Percentiles rank a stretch among this genome's conserved stretches.
These are phyloP conservation scores for Litsea cubeba DNA, from an alignment of 164 flowering plant species.

Conservation along the genomic window DNA sequence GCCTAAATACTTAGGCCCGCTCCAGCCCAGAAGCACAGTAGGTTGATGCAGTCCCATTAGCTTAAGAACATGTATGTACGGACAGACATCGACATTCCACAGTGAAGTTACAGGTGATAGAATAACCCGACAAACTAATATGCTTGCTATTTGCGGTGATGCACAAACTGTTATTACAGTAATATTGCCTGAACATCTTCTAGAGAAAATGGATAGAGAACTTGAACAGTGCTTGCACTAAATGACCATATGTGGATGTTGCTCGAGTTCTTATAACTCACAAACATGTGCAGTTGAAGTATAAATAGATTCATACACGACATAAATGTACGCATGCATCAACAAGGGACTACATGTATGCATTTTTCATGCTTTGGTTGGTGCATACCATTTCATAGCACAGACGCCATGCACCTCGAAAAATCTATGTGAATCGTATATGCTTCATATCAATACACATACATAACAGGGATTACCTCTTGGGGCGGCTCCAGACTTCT, in stretches of 20 bases:
- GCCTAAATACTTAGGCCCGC: background rate
- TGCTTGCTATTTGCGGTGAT: background rate
- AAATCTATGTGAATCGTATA: background rate
- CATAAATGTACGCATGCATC: background rate
- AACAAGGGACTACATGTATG: background rate
- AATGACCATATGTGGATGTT: background rate
- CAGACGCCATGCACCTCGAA: background rate
- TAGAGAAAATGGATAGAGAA: background rate
- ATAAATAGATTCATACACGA: background rate
- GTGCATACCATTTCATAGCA: background rate
- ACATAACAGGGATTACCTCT: slow-evolving; percentile 48
- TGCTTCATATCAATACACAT: background rate
- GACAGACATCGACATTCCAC: too few species aligned
- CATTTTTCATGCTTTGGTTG: background rate
- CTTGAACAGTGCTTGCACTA: background rate
- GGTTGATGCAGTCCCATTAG: background rate
- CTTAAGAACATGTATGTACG: too few species aligned
- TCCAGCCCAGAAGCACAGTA: background rate
- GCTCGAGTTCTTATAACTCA: background rate
- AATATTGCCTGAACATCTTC: background rate
- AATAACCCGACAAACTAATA: background rate
- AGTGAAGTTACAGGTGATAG: background rate
- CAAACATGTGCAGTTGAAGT: background rate
- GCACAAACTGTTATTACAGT: background rate
- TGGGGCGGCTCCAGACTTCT: slow-evolving; percentile 77